Base-by-base conservation (phyloP, 352 stramenopile species). In the Phytophthora idaei region DNA sequence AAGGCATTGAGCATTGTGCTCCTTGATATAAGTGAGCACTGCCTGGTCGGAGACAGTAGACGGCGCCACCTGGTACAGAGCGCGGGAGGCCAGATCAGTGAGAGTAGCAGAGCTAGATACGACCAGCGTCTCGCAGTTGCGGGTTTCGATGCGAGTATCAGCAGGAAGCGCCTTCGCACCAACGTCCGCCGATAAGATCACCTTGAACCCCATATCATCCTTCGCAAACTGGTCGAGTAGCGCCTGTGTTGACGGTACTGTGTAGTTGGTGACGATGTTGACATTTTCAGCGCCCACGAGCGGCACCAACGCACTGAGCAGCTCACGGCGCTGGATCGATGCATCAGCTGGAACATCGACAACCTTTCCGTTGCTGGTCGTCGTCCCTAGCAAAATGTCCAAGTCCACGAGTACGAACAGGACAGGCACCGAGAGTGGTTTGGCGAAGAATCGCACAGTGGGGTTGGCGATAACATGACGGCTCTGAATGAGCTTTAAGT, bases 401-500 rank as follows among this genome's bases (percentile, higher is more conserved):
- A 79, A 53, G 50, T 79, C 71, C 28, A 79, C 50, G 3, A 76
- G 48, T 39, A 79, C 67, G 42, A 39, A 74, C 6, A 68, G 17
- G 29, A 79, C 36, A 4, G 71, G 67, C 1, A 78, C 71, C 27
- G 67, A 64, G 25, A 83, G 76, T 14, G 73, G 59, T n/a, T 54
- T 78, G n/a, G 83, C 83, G 34, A 74, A 60, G 55, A 89, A 83
- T 12, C 76, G 67, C 10, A 85, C 72, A 1, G 50, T 74, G 5
- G 85, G 85, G 21, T 88, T 78, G 17, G 75, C 73, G 39, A 96
- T 93, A 44, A 92, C 79, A 36, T 85, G 61, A 50, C 83, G 83
- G 46, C 83, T 94, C 61, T 94, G 86, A 59, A 96, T 88, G 34
- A 96, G 81, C 61, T 92, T 91, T 44, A 96, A 73, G 47, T 96